phyloP scores from a whole-genome alignment of 1,284 basidiomycete genomes.

The Inonotus obliquus region DNA sequence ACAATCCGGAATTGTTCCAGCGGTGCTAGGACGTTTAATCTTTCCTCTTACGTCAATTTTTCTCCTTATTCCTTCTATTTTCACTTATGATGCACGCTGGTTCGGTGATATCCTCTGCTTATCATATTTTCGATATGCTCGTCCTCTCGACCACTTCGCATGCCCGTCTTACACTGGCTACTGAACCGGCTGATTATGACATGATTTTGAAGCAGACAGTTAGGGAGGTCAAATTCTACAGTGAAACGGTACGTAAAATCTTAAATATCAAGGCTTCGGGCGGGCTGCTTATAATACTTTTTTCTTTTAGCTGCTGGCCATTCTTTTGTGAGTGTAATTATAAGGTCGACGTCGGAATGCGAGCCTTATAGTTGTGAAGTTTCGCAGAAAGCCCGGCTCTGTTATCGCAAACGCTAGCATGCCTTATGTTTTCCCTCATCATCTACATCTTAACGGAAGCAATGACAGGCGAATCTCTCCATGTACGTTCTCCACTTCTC shows the following conservation, averaged over 20 bases:
- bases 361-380: background rate
- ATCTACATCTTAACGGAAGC: slow-evolving; percentile 12
- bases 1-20: too few species aligned
- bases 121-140: slow-evolving; percentile 1
- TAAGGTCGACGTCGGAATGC: background rate
- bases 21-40: too few species aligned
- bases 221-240: slow-evolving; percentile 16
- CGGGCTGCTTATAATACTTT: background rate
- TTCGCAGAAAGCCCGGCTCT: background rate
- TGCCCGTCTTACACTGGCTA: slow-evolving; percentile 8
- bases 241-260: slow-evolving; percentile 13
- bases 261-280: background rate
- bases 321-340: slow-evolving; percentile 14
- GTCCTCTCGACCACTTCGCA: slow-evolving; percentile 17
- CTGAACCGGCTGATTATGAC: slow-evolving; percentile 15
- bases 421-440: slow-evolving; percentile 16
- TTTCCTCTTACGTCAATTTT: too few species aligned
- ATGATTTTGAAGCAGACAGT: slow-evolving; percentile 9
- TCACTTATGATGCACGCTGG: slow-evolving; percentile 1
- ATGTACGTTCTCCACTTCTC: background rate
- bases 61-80: too few species aligned
- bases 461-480: slow-evolving; percentile 15
- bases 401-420: slow-evolving; percentile 13
- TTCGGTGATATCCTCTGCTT: background rate
- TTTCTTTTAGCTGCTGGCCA: background rate